Evolutionary conservation across 768 basidiomycete genomes (phyloP).

Genomic region (Collybia sp.): DNA sequence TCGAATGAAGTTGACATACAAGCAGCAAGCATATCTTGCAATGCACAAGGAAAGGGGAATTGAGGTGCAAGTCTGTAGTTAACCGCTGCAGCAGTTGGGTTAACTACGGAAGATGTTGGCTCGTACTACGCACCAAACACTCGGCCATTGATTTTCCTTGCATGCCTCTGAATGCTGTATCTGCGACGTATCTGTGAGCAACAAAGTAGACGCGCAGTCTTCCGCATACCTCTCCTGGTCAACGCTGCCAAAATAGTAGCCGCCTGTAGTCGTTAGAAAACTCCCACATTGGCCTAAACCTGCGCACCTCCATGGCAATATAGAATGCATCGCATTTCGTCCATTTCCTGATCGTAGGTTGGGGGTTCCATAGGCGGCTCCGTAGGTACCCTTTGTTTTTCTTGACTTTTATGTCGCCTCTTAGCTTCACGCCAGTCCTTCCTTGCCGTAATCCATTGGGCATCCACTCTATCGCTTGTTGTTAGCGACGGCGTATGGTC

Average conservation of each 20-base stretch:
- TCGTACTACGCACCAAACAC: constrained; percentile 56
- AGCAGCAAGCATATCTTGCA: constrained; percentile 86
- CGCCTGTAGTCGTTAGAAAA: constrained; percentile 36
- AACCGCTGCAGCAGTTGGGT: constrained; percentile 44
- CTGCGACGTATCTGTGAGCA: constrained; percentile 23
- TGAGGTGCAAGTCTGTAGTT: constrained; percentile 91
- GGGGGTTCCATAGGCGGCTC: constrained; percentile 19
- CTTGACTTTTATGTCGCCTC: constrained; percentile 45
- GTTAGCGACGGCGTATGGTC: constrained; percentile 5
- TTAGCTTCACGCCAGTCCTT: constrained; percentile 78
- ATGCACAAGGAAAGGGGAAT: constrained; percentile 91
- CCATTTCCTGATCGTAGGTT: constrained; percentile 67
- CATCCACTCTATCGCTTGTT: constrained; percentile 57
- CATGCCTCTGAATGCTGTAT: constrained; percentile 76
- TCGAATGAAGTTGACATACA: constrained; percentile 42
- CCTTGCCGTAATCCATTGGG: constrained; percentile 83
- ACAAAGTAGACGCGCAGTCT: not conserved
- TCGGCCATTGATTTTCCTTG: constrained; percentile 89
- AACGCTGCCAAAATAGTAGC: constrained; percentile 81
- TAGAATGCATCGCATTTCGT: constrained; percentile 80
- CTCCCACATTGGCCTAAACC: not conserved
- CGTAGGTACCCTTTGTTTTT: constrained; percentile 19
- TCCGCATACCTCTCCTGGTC: constrained; percentile 61
- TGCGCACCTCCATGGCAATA: constrained; percentile 71
- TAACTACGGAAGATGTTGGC: not conserved